Conservation (phyloP, 129 eudicot species). For the Sambucus nigra region DNA sequence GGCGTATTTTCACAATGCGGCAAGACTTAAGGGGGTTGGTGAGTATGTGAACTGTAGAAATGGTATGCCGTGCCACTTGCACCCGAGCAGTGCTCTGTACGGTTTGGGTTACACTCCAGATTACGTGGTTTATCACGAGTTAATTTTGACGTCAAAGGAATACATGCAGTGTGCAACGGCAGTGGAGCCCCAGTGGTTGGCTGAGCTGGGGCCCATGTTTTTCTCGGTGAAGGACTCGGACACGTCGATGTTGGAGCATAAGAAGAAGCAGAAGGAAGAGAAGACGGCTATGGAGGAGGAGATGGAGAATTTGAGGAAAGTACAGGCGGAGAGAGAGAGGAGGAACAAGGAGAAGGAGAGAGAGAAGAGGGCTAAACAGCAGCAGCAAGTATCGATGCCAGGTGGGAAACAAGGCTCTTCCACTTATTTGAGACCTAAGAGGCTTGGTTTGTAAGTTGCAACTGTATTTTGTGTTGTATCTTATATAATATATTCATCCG, state of each 20-base stretch:
- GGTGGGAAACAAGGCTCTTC: conserved; percentile 35
- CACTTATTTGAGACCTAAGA: conserved; percentile 41
- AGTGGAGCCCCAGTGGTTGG: conserved; percentile 56
- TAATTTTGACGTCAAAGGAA: conserved; percentile 46
- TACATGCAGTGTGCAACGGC: conserved; percentile 56
- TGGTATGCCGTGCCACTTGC: conserved; percentile 64
- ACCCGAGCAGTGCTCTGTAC: conserved; percentile 49
- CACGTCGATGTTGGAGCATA: conserved; percentile 51
- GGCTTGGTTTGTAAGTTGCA: conserved; percentile 32
- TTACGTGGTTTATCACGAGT: conserved; percentile 54
- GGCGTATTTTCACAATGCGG: conserved; percentile 60
- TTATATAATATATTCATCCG: background rate
- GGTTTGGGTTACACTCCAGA: conserved; percentile 50
- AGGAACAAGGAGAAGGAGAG: conserved; percentile 29
- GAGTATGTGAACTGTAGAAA: conserved; percentile 49
- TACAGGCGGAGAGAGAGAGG: conserved; percentile 29
- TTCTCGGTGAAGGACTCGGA: conserved; percentile 56
- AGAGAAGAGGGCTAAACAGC: conserved; percentile 34
- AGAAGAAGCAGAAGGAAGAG: conserved; percentile 51
- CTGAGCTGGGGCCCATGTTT: conserved; percentile 53
- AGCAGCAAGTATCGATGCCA: conserved; percentile 39
- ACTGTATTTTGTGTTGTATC: background rate
- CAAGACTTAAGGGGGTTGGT: conserved; percentile 52
- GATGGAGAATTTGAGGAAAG: conserved; percentile 38
- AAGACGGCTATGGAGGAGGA: conserved; percentile 57